Conservation (phyloP, 306 rosid species). For the Erythrophleum fordii region DNA sequence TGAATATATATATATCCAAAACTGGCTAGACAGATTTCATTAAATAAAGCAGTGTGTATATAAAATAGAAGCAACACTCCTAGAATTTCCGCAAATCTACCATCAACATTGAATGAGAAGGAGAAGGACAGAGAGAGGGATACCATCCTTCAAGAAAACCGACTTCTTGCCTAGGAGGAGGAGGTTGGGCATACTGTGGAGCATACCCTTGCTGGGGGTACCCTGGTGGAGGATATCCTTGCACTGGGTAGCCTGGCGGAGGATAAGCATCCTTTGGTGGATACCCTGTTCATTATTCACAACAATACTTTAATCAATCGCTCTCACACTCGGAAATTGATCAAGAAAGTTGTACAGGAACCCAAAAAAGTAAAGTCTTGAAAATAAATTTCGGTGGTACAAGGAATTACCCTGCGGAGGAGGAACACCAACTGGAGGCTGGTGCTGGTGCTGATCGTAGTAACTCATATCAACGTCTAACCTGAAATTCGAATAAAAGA, state of each 20-base stretch:
- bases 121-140: neutral
- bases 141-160: conserved; percentile 65
- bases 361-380: neutral
- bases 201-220: conserved; percentile 44
- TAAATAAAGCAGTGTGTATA: neutral
- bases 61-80: neutral
- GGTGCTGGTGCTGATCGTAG: conserved; percentile 59
- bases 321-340: neutral
- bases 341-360: neutral
- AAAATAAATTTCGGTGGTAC: neutral
- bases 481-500: neutral
- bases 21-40: neutral
- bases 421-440: conserved; percentile 64
- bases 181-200: conserved; percentile 50
- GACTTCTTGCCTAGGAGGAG: conserved; percentile 44
- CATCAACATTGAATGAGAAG: neutral
- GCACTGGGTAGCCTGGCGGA: conserved; percentile 53
- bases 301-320: neutral
- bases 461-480: conserved; percentile 42
- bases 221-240: conserved; percentile 46
- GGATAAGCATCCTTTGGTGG: conserved; percentile 53
- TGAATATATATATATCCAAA: neutral
- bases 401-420: conserved; percentile 57
- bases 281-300: conserved; percentile 44
- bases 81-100: neutral